Evolutionary conservation across 2,329 filamentous ascomycete species (phyloP).

Genomic region (Monilinia laxa): DNA sequence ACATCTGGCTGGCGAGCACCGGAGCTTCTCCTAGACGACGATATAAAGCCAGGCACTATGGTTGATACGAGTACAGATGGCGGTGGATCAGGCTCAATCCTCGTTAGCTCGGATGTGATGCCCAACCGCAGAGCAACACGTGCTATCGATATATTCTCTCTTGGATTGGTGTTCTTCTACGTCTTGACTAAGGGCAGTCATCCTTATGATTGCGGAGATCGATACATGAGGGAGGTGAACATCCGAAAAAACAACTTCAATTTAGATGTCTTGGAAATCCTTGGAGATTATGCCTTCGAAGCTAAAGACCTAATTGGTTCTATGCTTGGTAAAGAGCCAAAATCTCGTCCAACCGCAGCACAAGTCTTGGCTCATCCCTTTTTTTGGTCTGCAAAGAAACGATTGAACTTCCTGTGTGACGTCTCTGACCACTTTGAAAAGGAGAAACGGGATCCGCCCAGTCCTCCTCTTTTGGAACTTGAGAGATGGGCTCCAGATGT

Average conservation of each 20-base stretch:
- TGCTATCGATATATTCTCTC: conserved; percentile 94
- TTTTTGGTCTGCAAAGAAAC: conserved; percentile 90
- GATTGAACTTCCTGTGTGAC: conserved; percentile 89
- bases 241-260: conserved; percentile 87
- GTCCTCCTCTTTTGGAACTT: conserved; percentile 60
- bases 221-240: conserved; percentile 95
- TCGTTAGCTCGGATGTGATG: conserved; percentile 57
- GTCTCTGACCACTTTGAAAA: conserved; percentile 97
- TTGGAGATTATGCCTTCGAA: conserved; percentile 83
- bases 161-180: conserved; percentile 98
- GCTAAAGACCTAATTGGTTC: conserved; percentile 81
- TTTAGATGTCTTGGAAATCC: conserved; percentile 65
- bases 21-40: conserved; percentile 82
- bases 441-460: conserved; percentile 81
- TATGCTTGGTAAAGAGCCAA: conserved; percentile 65
- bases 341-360: conserved; percentile 64
- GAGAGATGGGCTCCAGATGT: conserved; percentile 54
- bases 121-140: conserved; percentile 80
- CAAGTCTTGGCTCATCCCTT: conserved; percentile 91
- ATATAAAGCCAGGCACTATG: conserved; percentile 53
- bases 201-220: conserved; percentile 90
- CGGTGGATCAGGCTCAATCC: conserved; percentile 60
- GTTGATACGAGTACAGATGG: conserved; percentile 57
- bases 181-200: conserved; percentile 91
- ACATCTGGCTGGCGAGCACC: conserved; percentile 97